Evolutionary conservation across 495 filamentous ascomycete species (phyloP).

Genomic region (Neurospora sp.): DNA sequence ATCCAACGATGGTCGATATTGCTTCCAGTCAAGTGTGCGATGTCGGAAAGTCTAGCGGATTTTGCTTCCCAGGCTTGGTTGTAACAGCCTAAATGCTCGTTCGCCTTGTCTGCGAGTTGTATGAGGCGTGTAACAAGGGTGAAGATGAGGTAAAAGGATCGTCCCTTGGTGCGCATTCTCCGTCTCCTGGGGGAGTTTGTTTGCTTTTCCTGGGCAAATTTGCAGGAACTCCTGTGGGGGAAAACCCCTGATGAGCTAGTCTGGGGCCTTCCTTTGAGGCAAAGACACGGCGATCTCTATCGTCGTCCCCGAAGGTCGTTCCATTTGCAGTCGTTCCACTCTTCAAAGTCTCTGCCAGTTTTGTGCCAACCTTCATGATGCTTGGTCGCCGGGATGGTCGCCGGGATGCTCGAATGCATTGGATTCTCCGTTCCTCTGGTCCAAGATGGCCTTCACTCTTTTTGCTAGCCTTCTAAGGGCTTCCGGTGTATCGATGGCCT

Average conservation of each 20-base stretch:
- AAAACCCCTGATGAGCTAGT: not conserved
- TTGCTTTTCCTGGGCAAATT: not conserved
- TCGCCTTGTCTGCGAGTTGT: not conserved
- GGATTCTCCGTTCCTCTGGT: not conserved
- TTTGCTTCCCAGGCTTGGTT: not conserved
- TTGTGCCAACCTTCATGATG: not conserved
- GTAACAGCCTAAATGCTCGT: not conserved
- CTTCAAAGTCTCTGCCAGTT: not conserved
- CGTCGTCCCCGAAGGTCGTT: not conserved
- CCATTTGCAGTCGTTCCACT: not conserved
- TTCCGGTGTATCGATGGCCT: not conserved
- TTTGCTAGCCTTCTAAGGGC: not conserved
- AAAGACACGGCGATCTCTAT: not conserved
- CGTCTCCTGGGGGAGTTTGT: not conserved
- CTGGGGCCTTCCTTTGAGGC: not conserved
- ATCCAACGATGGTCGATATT: not conserved
- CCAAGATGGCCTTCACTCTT: not conserved
- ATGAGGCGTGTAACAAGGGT: not conserved
- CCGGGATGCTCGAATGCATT: not conserved
- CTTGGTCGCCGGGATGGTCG: not conserved
- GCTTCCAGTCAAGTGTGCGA: not conserved
- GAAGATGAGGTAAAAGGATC: not conserved
- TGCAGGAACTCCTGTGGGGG: not conserved
- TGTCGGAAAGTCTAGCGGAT: not conserved
- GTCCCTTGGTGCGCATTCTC: accelerated